These are phyloP conservation scores for Ganoderma sinense DNA, from an alignment of 1,284 basidiomycete genomes.

Conservation along the genomic window DNA sequence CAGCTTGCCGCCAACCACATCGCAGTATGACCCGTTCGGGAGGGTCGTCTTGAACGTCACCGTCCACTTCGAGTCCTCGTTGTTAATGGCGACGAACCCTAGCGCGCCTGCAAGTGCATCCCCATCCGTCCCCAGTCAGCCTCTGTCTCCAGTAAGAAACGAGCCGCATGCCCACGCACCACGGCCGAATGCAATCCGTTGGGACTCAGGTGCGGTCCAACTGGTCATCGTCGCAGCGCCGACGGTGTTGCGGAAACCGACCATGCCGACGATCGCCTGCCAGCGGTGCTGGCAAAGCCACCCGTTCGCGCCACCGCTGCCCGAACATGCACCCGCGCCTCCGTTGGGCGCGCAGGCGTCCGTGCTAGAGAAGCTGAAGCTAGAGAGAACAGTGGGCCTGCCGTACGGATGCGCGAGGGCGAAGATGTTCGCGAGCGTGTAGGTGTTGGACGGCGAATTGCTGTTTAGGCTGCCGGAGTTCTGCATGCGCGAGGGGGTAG, in stretches of 20 bases:
- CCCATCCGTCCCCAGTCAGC: too few relatives aligned
- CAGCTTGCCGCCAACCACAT: conserved; percentile 60
- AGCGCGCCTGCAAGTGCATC: conserved; percentile 45
- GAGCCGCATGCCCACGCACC: conserved; percentile 43
- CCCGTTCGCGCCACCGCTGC: conserved; percentile 57
- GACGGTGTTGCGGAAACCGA: conserved; percentile 69
- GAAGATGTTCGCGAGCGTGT: conserved; percentile 66
- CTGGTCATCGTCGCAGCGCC: conserved; percentile 55
- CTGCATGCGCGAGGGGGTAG: conserved; percentile 37
- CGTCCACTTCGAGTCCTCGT: conserved; percentile 61
- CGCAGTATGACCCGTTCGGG: conserved; percentile 66
- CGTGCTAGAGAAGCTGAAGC: conserved; percentile 54
- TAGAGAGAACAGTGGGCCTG: conserved; percentile 68
- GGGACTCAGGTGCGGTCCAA: conserved; percentile 61
- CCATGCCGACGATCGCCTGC: conserved; percentile 65
- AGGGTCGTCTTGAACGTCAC: conserved; percentile 62
- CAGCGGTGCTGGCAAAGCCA: conserved; percentile 74
- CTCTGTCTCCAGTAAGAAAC: neutral
- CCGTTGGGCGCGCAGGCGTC: conserved; percentile 64
- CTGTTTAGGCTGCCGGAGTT: conserved; percentile 60
- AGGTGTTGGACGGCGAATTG: conserved; percentile 70
- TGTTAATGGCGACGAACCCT: conserved; percentile 75
- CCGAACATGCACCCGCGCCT: conserved; percentile 57
- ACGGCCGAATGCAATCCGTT: conserved; percentile 70
- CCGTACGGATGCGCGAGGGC: conserved; percentile 74